Percentiles rank a stretch among this genome's conserved stretches.
These are phyloP conservation scores for Cercospora zeae-maydis DNA, from an alignment of 2,329 filamentous ascomycete genomes.

Conservation along the genomic window DNA sequence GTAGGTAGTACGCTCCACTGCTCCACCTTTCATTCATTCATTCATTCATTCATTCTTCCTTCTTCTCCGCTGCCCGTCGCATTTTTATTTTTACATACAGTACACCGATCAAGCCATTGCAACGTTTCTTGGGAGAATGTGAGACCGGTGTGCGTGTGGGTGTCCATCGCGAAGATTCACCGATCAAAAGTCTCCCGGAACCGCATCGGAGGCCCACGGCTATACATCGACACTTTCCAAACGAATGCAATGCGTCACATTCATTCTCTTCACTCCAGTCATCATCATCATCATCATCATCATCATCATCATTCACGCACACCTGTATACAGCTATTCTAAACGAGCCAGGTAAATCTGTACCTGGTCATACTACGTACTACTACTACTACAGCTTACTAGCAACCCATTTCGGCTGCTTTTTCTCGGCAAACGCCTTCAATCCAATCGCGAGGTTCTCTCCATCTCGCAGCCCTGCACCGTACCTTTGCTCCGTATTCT, in stretches of 20 bases:
- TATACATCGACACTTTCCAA: background rate
- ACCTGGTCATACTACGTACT: too few relatives aligned
- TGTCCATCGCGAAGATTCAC: background rate
- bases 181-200: background rate
- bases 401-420: constrained; percentile 49
- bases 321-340: too few relatives aligned
- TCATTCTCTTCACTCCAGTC: background rate
- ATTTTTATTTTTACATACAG: too few relatives aligned
- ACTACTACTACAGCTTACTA: constrained; percentile 46
- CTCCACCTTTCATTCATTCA: too few relatives aligned
- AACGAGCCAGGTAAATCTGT: too few relatives aligned
- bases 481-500: constrained; percentile 44
- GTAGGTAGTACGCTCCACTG: too few relatives aligned
- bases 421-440: constrained; percentile 53
- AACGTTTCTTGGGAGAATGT: too few relatives aligned
- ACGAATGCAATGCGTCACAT: background rate
- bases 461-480: constrained; percentile 41
- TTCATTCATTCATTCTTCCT: too few relatives aligned
- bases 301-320: too few relatives aligned
- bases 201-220: background rate
- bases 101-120: constrained; percentile 1
- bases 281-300: too few relatives aligned
- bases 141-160: too few relatives aligned
- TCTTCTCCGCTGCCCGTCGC: too few relatives aligned
- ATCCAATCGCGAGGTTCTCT: constrained; percentile 50